These are phyloP conservation scores for Xylariaceae sp. DNA, from an alignment of 2,329 filamentous ascomycete genomes.

Conservation along the genomic window DNA sequence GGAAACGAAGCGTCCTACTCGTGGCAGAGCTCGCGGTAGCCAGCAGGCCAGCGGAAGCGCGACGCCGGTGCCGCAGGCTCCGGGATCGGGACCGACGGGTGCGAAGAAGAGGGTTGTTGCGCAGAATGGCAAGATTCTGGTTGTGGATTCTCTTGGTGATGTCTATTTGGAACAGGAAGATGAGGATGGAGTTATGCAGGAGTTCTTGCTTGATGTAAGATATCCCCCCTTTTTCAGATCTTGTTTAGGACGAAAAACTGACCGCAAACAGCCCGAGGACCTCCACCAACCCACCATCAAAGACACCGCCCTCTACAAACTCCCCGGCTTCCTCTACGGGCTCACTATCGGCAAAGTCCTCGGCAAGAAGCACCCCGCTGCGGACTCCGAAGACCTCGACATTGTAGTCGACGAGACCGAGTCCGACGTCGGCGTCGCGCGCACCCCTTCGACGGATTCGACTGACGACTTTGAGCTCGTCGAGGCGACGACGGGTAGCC, in stretches of 20 bases:
- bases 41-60: constrained; percentile 41
- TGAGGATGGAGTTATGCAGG: constrained; percentile 75
- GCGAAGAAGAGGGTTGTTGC: constrained; percentile 82
- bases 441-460: constrained; percentile 52
- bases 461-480: constrained; percentile 58
- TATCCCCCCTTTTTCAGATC: too few relatives aligned
- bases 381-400: constrained; percentile 34
- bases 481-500: constrained; percentile 47
- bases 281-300: constrained; percentile 69
- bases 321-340: constrained; percentile 69
- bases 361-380: constrained; percentile 25
- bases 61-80: constrained; percentile 50
- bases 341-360: constrained; percentile 49
- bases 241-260: constrained; percentile 27
- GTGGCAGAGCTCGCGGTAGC: constrained; percentile 32
- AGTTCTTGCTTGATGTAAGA: constrained; percentile 85
- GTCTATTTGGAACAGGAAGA: constrained; percentile 93
- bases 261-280: constrained; percentile 60
- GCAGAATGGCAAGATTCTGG: constrained; percentile 89
- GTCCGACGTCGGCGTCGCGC: constrained; percentile 42
- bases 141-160: constrained; percentile 87
- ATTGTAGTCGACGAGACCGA: constrained; percentile 33
- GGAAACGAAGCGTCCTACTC: constrained; percentile 43
- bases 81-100: constrained; percentile 58
- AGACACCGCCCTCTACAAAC: constrained; percentile 75